Base-by-base conservation (phyloP, 768 basidiomycete species). In the Boletus vermiculosoides region DNA sequence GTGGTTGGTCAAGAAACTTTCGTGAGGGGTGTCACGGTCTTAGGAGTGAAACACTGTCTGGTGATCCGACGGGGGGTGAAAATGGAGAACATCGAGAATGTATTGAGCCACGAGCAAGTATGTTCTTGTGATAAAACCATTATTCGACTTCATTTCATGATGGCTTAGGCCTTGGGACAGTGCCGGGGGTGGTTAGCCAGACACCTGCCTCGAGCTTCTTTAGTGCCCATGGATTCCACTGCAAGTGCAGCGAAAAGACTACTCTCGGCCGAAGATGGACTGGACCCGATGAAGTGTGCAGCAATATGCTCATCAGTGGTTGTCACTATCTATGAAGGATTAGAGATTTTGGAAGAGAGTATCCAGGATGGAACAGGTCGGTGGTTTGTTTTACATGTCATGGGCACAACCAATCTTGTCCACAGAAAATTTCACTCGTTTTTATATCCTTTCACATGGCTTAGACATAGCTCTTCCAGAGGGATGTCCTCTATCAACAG, bases 41-140 rank as follows among this genome's bases (percentile, higher is more conserved):
- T 91, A 12, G 74, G 77, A 49, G 79, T 93, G 12, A 78, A 83
- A 50, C 90, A 93, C 62, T 87, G 85, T 71, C 76, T 93, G 46
- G 71, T 91, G 12, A 82, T 79, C n/a, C 81, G 79, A 49, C 71
- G 71, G 45, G 90, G 88, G 9, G 80, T 83, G 31, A 75, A 78
- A 55, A 59, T 84, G 10, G 68, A 77, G 42, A 76, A 87, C 41
- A 78, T 92, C 28, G 75, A 77, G 55, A 75, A 69, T 54, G 77
- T 93, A 16, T 64, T 90, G 62, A 92, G 90, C 72, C 90, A 93
- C 59, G 90, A 92, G 66, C 90, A 92, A 76, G 90, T 90, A 53
- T 45, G 71, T 63, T 23, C 40, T 28, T 47, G 49, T 39, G 31
- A 37, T 49, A 65, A 52, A 28, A 36, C 42, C 52, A 5, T 51